These are phyloP conservation scores for Colletotrichum melonis DNA, from an alignment of 2,329 filamentous ascomycete genomes.

Conservation along the genomic window DNA sequence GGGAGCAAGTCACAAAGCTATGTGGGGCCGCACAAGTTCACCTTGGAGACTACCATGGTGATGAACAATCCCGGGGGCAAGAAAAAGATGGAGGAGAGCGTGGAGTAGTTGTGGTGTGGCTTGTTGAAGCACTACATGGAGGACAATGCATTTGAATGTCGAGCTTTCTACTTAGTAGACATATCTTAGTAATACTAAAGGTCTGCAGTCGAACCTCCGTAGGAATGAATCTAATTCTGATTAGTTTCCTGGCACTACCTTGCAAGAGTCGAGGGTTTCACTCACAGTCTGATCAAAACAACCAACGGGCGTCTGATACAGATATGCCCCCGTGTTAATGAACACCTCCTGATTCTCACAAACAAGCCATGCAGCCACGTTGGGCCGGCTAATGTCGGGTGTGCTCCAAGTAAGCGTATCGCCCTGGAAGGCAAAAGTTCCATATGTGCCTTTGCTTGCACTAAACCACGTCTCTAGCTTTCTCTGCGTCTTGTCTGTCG, in stretches of 20 bases:
- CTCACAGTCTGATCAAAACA: slow-evolving; percentile 69
- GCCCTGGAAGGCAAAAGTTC: slow-evolving; percentile 67
- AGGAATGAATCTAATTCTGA: slow-evolving; percentile 31
- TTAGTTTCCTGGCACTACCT: not conserved
- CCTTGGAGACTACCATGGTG: not conserved
- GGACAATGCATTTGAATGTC: not conserved
- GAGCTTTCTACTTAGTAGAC: not conserved
- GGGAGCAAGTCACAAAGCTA: slow-evolving; percentile 19
- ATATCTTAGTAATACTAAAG: not conserved
- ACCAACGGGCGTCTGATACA: slow-evolving; percentile 66
- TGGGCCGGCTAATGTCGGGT: slow-evolving; percentile 61
- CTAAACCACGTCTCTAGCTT: slow-evolving; percentile 64
- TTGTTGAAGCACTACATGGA: not conserved
- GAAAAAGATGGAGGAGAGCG: not conserved
- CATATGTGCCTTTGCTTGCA: slow-evolving; percentile 62
- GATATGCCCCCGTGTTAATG: slow-evolving; percentile 69
- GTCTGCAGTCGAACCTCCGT: slow-evolving; percentile 34
- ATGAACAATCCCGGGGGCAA: not conserved
- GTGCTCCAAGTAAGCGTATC: slow-evolving; percentile 67
- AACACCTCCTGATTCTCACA: slow-evolving; percentile 63
- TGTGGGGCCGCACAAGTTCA: slow-evolving; percentile 5
- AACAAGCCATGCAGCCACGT: slow-evolving; percentile 69
- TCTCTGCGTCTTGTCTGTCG: slow-evolving; percentile 56
- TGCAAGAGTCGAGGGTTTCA: slow-evolving; percentile 6
- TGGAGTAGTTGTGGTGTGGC: not conserved